Base-by-base conservation (phyloP, 495 filamentous ascomycete genomes). In the Pyrenopolyporus hunteri region DNA sequence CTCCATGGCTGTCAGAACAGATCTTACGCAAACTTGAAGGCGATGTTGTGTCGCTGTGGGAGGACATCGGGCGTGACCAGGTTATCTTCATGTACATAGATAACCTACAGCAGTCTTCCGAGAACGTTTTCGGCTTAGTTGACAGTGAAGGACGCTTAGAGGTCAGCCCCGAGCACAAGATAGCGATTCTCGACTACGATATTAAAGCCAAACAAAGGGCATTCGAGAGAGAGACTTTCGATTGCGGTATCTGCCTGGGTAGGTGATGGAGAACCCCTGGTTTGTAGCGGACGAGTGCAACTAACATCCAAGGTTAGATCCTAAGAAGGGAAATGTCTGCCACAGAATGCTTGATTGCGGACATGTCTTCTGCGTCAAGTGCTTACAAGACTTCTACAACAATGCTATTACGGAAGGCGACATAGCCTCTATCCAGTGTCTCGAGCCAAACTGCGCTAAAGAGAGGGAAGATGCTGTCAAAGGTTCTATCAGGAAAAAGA, bases 41-140 rank as follows among this genome's bases (percentile, higher is more conserved):
- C 9, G 86, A 93, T 59, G 85, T 82, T 1, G 57, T 74, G 29
- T 69, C 73, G 4, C 73, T 96, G 10, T 98, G 94, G 94, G 87
- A 93, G 60, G 92, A 96, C 50, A 82, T 86, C 42, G 92, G 91
- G 1, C 84, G 77, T 20, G 85, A 87, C 63, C 83, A 89, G 63
- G 86, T 95, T 4, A 82, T 96, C 11, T 98, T 84, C 71, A 83
- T 85, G 0, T 96, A 92, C 59, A 93, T 98, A 56, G 92, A 96
- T 73, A 84, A 87, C 66, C 75, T 98, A 20, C 90, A 94, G 65
- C 90, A 92, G 74, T 82, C 86, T 2, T 84, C 88, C 13, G 91
- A 96, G 59, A 75, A 80, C 5, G 86, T 83, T 0, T 97, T 97
- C 70, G 88, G 82, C n/a, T 77, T 94, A 10, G 77, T 82, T 16